These are phyloP conservation scores for Sisymbrium altissimum DNA, from an alignment of 345 rosid genomes.

Conservation along the genomic window DNA sequence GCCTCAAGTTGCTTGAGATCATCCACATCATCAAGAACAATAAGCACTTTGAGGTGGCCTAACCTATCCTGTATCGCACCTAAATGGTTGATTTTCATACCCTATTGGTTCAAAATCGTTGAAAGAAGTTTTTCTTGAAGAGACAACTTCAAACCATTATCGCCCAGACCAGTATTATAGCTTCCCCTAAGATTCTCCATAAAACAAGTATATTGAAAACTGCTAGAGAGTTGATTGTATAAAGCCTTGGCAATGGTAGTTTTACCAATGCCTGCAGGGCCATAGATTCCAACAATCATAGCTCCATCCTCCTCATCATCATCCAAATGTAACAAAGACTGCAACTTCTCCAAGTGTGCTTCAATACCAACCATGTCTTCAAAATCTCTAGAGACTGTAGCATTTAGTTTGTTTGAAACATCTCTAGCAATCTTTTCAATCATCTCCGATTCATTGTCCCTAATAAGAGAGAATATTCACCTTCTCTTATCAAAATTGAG, in stretches of 20 bases:
- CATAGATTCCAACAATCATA: background rate
- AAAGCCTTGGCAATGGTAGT: slow-evolving; percentile 15
- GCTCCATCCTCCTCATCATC: background rate
- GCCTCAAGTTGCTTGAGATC: background rate
- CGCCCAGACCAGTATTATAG: background rate
- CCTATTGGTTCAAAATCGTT: background rate
- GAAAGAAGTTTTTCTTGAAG: slow-evolving; percentile 21
- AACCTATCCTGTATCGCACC: background rate
- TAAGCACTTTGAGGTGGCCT: background rate
- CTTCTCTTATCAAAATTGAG: no score
- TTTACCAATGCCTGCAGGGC: slow-evolving; percentile 21
- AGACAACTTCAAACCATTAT: background rate
- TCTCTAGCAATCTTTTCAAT: slow-evolving; percentile 13
- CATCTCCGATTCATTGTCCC: slow-evolving; percentile 12
- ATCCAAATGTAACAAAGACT: background rate
- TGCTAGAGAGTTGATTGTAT: background rate
- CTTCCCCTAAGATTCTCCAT: background rate
- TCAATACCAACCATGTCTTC: slow-evolving; percentile 15
- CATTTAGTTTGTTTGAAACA: background rate
- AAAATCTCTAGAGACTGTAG: background rate
- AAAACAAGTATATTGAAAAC: background rate
- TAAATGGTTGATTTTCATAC: background rate
- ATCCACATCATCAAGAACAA: background rate
- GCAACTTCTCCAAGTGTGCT: background rate
- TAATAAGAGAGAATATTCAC: background rate